Evolutionary conservation across 495 filamentous ascomycete genomes (phyloP).

Genomic region (Polyplosphaeria fusca): DNA sequence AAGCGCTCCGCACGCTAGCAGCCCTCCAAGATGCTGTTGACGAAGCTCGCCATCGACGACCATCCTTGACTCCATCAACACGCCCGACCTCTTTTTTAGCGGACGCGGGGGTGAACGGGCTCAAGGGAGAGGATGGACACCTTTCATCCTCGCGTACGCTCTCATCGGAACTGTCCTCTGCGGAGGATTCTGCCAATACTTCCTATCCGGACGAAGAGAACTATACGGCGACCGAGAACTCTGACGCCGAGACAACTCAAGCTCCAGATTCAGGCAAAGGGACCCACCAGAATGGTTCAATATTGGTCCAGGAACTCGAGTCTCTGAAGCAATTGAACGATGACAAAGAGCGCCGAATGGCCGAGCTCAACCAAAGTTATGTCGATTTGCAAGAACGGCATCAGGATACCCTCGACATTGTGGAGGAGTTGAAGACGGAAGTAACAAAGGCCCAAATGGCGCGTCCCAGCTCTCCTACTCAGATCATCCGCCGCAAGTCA

Average conservation of each 20-base stretch:
- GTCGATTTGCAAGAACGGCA: conserved; percentile 77
- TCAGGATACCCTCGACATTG: conserved; percentile 72
- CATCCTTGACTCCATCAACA: conserved; percentile 51
- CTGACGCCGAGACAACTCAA: conserved; percentile 37
- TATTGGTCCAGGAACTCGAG: conserved; percentile 63
- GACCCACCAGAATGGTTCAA: conserved; percentile 26
- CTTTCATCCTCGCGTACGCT: conserved; percentile 89
- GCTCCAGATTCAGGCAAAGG: conserved; percentile 6
- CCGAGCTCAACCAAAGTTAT: conserved; percentile 70
- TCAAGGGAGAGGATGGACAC: conserved; percentile 71
- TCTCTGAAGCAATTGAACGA: conserved; percentile 62
- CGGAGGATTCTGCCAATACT: conserved; percentile 61
- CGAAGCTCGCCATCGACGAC: conserved; percentile 65
- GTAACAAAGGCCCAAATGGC: conserved; percentile 69
- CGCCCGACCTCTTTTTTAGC: conserved; percentile 92
- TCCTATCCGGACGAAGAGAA: conserved; percentile 27
- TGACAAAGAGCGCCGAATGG: conserved; percentile 74
- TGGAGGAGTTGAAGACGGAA: conserved; percentile 86
- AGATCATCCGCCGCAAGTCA: conserved; percentile 85
- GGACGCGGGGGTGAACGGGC: conserved; percentile 69
- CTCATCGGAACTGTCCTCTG: conserved; percentile 93
- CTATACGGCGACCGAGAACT: conserved; percentile 16
- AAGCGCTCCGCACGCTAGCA: conserved; percentile 75
- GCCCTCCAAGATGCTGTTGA: conserved; percentile 83
- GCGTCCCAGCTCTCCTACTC: conserved; percentile 60